phyloP scores from a whole-genome alignment of 2,329 filamentous ascomycete genomes.

The Lecanicillium sp. region DNA sequence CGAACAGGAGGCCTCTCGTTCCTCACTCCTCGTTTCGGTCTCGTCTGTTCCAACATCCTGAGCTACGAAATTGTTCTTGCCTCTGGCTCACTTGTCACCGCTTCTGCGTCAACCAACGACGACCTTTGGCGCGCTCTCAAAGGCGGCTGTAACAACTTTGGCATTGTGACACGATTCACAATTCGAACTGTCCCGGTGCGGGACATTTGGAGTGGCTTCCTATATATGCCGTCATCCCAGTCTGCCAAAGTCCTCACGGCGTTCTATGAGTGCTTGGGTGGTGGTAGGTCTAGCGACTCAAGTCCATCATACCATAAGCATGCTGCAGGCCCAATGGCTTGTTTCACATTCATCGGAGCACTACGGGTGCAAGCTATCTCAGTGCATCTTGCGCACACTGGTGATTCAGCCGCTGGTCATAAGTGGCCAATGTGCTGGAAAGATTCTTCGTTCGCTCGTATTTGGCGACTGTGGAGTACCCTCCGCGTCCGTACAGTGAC shows the following conservation, averaged over 20 bases:
- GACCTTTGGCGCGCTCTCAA: slow-evolving; percentile 32
- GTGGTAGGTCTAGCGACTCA: background rate
- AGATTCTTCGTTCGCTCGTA: background rate
- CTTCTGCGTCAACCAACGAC: slow-evolving; percentile 20
- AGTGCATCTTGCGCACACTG: background rate
- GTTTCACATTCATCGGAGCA: background rate
- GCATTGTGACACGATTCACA: slow-evolving; percentile 24
- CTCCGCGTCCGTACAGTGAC: background rate
- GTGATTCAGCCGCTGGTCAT: background rate
- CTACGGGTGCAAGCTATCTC: background rate
- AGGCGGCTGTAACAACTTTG: slow-evolving; percentile 37
- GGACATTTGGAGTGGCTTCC: slow-evolving; percentile 5
- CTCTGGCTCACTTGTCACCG: slow-evolving; percentile 28
- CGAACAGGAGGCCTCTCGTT: slow-evolving; percentile 5
- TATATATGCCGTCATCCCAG: background rate
- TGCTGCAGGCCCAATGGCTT: background rate
- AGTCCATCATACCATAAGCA: background rate
- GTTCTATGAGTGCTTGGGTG: background rate
- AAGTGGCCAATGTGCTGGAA: background rate
- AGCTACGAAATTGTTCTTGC: slow-evolving; percentile 30
- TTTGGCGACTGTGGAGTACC: background rate
- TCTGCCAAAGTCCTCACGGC: background rate
- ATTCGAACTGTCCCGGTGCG: slow-evolving; percentile 16
- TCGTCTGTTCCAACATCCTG: slow-evolving; percentile 2
- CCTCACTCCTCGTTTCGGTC: slow-evolving; percentile 1